Percentiles rank a stretch among this genome's conserved stretches.
phyloP scores from a whole-genome alignment of 495 filamentous ascomycete species.

The Penicillium goetzii region DNA sequence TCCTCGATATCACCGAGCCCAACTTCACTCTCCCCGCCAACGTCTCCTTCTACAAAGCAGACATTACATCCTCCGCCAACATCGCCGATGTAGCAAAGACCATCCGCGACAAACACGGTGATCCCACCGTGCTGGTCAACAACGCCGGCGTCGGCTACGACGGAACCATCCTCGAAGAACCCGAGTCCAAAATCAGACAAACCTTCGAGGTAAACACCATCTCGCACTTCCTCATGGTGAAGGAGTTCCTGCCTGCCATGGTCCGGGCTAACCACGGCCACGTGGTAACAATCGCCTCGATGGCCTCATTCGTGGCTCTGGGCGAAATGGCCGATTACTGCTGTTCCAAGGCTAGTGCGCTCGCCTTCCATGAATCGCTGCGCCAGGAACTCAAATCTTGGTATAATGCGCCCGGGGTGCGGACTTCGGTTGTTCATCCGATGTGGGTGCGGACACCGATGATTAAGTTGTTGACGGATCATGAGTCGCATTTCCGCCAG shows the following conservation, averaged over 20 bases:
- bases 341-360: slow-evolving; percentile 58
- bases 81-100: slow-evolving; percentile 48
- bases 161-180: slow-evolving; percentile 50
- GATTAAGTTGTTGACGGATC: slow-evolving; percentile 46
- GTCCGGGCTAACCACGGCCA: slow-evolving; percentile 63
- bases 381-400: slow-evolving; percentile 48
- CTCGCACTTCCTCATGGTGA: slow-evolving; percentile 59
- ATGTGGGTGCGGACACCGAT: slow-evolving; percentile 52
- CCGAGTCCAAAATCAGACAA: slow-evolving; percentile 49
- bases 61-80: slow-evolving; percentile 54
- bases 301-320: slow-evolving; percentile 56
- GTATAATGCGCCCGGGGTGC: slow-evolving; percentile 48
- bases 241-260: slow-evolving; percentile 66
- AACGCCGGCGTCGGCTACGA: slow-evolving; percentile 60
- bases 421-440: slow-evolving; percentile 50
- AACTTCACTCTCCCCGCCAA: slow-evolving; percentile 41
- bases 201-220: slow-evolving; percentile 65
- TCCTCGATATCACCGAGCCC: slow-evolving; percentile 54
- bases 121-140: slow-evolving; percentile 62
- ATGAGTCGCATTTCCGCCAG: slow-evolving; percentile 41
- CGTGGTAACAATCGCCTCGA: slow-evolving; percentile 58
- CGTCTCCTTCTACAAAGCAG: slow-evolving; percentile 52
- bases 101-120: slow-evolving; percentile 51
- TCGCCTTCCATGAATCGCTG: slow-evolving; percentile 58
- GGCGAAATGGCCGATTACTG: slow-evolving; percentile 59